These are phyloP conservation scores for Scedosporium aurantiacum DNA, from an alignment of 2,329 filamentous ascomycete genomes.

Conservation along the genomic window DNA sequence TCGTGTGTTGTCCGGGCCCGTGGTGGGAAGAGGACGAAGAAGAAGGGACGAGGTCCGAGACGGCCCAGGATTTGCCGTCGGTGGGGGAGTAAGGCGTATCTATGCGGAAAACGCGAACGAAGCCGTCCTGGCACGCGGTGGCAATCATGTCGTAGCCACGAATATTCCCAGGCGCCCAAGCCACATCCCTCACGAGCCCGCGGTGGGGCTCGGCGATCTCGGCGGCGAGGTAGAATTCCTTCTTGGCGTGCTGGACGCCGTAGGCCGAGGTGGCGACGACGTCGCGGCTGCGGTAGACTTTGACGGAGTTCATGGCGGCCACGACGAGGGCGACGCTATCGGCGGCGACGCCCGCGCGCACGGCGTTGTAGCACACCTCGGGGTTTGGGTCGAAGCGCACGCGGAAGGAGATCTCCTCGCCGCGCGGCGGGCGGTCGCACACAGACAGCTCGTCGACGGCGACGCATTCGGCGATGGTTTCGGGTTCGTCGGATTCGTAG, in stretches of 20 bases:
- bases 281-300: conserved; percentile 68
- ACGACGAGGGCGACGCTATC: conserved; percentile 76
- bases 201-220: conserved; percentile 58
- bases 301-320: conserved; percentile 72
- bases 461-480: conserved; percentile 66
- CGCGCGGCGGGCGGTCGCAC: conserved; percentile 57
- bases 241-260: conserved; percentile 44
- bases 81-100: conserved; percentile 41
- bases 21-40: conserved; percentile 18
- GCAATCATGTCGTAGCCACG: conserved; percentile 83
- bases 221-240: conserved; percentile 76
- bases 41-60: conserved; percentile 24
- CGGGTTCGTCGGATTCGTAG: conserved; percentile 76
- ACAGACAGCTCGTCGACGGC: conserved; percentile 67
- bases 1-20: conserved; percentile 6
- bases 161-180: conserved; percentile 88
- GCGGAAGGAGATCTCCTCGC: conserved; percentile 78
- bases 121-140: conserved; percentile 86
- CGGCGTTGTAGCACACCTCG: conserved; percentile 64
- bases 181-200: conserved; percentile 72
- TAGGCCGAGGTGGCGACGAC: conserved; percentile 36
- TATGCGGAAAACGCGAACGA: conserved; percentile 77
- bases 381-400: conserved; percentile 84
- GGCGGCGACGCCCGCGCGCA: conserved; percentile 69
- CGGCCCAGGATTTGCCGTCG: conserved; percentile 40